Conservation (phyloP, 1,284 basidiomycete genomes). For the Salmacisia buchloeana region DNA sequence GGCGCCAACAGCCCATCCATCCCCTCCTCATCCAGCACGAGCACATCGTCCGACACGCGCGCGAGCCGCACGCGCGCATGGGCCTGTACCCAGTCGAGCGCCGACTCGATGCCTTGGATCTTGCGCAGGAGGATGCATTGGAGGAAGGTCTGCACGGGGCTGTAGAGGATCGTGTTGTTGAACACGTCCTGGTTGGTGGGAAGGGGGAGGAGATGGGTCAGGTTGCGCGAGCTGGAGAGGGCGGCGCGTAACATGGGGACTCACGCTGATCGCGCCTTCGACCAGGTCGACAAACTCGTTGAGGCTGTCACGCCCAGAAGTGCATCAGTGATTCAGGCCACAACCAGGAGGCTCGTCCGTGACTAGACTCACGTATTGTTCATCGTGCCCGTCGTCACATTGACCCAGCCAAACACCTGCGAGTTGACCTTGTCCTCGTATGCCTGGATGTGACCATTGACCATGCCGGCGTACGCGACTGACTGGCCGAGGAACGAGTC, state of each 20-base stretch:
- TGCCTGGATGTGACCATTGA: slow-evolving; percentile 66
- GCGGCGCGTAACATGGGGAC: background rate
- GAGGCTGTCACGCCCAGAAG: slow-evolving; percentile 20
- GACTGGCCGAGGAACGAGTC: slow-evolving; percentile 9
- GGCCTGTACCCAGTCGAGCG: slow-evolving; percentile 83
- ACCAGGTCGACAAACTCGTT: slow-evolving; percentile 55
- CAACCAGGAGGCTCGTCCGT: background rate
- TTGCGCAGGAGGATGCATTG: slow-evolving; percentile 81
- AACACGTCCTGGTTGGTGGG: slow-evolving; percentile 61
- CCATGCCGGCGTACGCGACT: slow-evolving; percentile 64
- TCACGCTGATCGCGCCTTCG: slow-evolving; percentile 27
- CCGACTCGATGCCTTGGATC: slow-evolving; percentile 75
- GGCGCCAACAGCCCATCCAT: slow-evolving; percentile 62
- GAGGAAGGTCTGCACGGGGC: slow-evolving; percentile 28
- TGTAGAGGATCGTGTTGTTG: slow-evolving; percentile 52
- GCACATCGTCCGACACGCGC: slow-evolving; percentile 64
- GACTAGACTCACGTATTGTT: slow-evolving; percentile 56
- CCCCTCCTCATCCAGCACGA: slow-evolving; percentile 66
- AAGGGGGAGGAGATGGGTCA: background rate
- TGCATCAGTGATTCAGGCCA: background rate
- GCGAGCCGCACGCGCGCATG: slow-evolving; percentile 76
- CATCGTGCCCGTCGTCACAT: slow-evolving; percentile 78
- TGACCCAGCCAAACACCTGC: slow-evolving; percentile 76
- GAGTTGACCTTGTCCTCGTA: slow-evolving; percentile 74
- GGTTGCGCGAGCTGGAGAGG: background rate